Conservation (phyloP, 2,329 filamentous ascomycete genomes). For the Diaporthe sp. region DNA sequence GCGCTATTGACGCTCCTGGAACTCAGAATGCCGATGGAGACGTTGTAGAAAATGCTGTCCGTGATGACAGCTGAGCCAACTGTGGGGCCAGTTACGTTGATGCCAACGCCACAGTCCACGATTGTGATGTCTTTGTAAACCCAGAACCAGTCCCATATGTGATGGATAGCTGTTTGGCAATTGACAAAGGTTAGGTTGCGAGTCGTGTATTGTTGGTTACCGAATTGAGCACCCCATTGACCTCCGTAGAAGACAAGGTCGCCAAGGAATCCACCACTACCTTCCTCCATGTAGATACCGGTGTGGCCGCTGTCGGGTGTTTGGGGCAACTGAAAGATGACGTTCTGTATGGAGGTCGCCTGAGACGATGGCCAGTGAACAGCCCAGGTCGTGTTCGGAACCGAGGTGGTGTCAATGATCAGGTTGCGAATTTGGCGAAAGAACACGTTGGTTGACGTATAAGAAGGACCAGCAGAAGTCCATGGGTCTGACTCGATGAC, state of each 20-base stretch:
- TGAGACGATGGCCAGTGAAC: slow-evolving; percentile 80
- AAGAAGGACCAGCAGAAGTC: slow-evolving; percentile 56
- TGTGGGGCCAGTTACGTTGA: slow-evolving; percentile 73
- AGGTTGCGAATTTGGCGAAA: slow-evolving; percentile 71
- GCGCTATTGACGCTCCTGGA: slow-evolving; percentile 55
- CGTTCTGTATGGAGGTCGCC: slow-evolving; percentile 70
- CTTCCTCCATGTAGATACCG: slow-evolving; percentile 74
- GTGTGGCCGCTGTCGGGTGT: slow-evolving; percentile 61
- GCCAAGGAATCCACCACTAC: slow-evolving; percentile 75
- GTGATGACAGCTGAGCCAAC: slow-evolving; percentile 82
- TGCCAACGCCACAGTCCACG: slow-evolving; percentile 72
- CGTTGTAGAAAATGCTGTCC: slow-evolving; percentile 78
- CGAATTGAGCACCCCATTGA: slow-evolving; percentile 66
- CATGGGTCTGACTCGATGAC: slow-evolving; percentile 64
- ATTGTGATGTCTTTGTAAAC: slow-evolving; percentile 76
- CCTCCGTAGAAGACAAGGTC: slow-evolving; percentile 81
- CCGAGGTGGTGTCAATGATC: slow-evolving; percentile 66
- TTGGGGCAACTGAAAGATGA: slow-evolving; percentile 65
- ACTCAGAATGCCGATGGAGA: slow-evolving; percentile 76
- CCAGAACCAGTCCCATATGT: slow-evolving; percentile 84
- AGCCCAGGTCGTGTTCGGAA: slow-evolving; percentile 58
- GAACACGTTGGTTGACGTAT: slow-evolving; percentile 70
- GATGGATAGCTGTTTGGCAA: slow-evolving; percentile 74
- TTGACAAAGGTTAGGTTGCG: slow-evolving; percentile 75
- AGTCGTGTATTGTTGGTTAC: slow-evolving; percentile 79